These are phyloP conservation scores for Aquanectria penicillioides DNA, from an alignment of 2,329 filamentous ascomycete species.

Conservation along the genomic window DNA sequence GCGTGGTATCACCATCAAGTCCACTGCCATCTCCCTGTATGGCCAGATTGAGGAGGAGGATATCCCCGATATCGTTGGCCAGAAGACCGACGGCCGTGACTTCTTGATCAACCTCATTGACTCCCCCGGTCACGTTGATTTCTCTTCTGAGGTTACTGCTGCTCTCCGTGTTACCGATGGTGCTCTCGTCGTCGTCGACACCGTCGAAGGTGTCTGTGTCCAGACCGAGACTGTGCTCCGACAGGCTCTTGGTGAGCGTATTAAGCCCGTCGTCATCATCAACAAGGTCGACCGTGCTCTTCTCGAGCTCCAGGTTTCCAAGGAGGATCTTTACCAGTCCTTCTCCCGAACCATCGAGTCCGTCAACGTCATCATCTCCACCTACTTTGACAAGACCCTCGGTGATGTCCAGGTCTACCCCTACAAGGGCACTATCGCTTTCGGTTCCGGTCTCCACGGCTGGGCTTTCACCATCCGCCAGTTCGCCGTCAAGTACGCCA, in stretches of 20 bases:
- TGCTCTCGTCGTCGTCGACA: constrained; percentile 99
- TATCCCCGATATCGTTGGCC: constrained; percentile 90
- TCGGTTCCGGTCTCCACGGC: constrained; percentile 99
- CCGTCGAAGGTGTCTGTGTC: constrained; percentile 99
- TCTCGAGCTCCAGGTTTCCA: constrained; percentile 96
- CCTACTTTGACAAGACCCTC: constrained; percentile 95
- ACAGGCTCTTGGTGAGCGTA: constrained; percentile 99
- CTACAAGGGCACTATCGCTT: constrained; percentile 96
- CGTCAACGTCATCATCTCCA: constrained; percentile 99
- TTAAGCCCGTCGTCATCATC: constrained; percentile 99
- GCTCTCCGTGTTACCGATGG: constrained; percentile 99
- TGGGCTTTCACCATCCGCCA: constrained; percentile 99
- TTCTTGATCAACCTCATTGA: constrained; percentile 99
- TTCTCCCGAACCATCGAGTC: constrained; percentile 99
- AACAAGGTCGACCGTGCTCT: constrained; percentile 99
- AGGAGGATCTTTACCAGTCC: constrained; percentile 99
- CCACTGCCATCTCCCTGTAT: constrained; percentile 98
- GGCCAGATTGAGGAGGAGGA: constrained; percentile 87
- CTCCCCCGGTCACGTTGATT: constrained; percentile 99
- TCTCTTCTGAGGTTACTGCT: constrained; percentile 99
- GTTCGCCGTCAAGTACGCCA: constrained; percentile 94
- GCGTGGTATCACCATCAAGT: constrained; percentile 99
- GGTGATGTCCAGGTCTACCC: constrained; percentile 99
- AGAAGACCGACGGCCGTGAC: constrained; percentile 89
- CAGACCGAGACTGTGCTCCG: constrained; percentile 99